Evolutionary conservation across 176 grass and related monocot species (phyloP).

Genomic region (Canna indica): DNA sequence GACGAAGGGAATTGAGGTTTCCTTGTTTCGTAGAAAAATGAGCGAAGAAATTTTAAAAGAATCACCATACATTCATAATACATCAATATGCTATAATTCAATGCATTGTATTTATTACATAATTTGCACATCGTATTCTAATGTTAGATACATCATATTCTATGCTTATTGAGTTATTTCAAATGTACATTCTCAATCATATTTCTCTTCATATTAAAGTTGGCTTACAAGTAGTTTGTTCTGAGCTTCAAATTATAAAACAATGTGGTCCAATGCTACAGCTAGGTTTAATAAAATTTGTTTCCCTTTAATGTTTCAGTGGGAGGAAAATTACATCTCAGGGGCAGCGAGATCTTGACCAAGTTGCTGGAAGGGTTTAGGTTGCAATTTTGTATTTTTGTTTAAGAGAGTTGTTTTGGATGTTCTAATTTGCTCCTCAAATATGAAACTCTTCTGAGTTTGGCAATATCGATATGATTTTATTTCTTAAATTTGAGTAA

Average conservation of each 20-base stretch:
- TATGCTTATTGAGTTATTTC: neutral
- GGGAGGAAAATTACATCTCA: constrained; percentile 3
- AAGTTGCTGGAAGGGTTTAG: neutral
- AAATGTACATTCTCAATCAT: neutral
- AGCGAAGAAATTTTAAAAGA: too few relatives aligned
- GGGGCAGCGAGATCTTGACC: constrained; percentile 3
- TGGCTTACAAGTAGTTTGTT: too few relatives aligned
- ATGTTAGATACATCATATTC: neutral
- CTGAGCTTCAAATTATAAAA: too few relatives aligned
- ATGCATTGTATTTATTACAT: too few relatives aligned
- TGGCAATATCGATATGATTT: neutral
- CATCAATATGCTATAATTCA: neutral
- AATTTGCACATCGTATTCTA: neutral
- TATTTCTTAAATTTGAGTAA: too few relatives aligned
- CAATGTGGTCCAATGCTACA: too few relatives aligned
- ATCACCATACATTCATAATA: neutral
- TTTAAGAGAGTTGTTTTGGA: neutral
- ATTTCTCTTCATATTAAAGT: too few relatives aligned
- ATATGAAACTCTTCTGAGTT: neutral
- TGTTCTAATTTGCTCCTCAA: neutral
- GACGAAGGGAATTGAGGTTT: too few relatives aligned
- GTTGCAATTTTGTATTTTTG: neutral
- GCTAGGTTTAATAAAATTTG: too few relatives aligned
- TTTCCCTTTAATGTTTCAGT: neutral
- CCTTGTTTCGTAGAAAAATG: too few relatives aligned